phyloP scores from a whole-genome alignment of 768 basidiomycete genomes.

The Agaricus sinodeliciosus region DNA sequence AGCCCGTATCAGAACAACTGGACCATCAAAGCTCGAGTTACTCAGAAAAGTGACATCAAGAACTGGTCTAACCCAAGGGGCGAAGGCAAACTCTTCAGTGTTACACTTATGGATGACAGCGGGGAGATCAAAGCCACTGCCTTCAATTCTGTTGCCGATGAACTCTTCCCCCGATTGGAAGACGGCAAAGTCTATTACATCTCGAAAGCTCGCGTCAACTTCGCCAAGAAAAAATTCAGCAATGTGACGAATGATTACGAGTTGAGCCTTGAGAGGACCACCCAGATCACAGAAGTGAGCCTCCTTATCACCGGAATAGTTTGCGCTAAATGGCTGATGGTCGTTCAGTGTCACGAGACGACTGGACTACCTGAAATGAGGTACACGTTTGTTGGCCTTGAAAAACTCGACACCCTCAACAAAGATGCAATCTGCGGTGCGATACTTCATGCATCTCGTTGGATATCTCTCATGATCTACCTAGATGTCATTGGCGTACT shows the following conservation, averaged over 20 bases:
- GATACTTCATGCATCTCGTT: slow-evolving; percentile 17
- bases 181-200: slow-evolving; percentile 92
- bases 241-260: slow-evolving; percentile 92
- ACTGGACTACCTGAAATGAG: slow-evolving; percentile 72
- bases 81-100: slow-evolving; percentile 92
- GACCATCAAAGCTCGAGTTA: slow-evolving; percentile 95
- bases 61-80: slow-evolving; percentile 87
- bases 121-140: slow-evolving; percentile 88
- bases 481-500: slow-evolving; percentile 86
- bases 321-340: not conserved
- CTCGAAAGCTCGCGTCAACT: slow-evolving; percentile 85
- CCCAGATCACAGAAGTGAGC: slow-evolving; percentile 78
- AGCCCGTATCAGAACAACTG: slow-evolving; percentile 98
- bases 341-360: slow-evolving; percentile 70
- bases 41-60: slow-evolving; percentile 82
- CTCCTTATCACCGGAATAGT: not conserved
- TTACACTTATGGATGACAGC: slow-evolving; percentile 91
- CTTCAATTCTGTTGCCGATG: slow-evolving; percentile 83
- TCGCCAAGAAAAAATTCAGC: slow-evolving; percentile 96
- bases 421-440: slow-evolving; percentile 85
- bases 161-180: slow-evolving; percentile 76
- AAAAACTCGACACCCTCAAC: slow-evolving; percentile 48
- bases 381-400: slow-evolving; percentile 73
- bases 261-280: slow-evolving; percentile 74
- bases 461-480: slow-evolving; percentile 10